Conservation (phyloP, 2,329 filamentous ascomycete species). For the Claviceps monticola region DNA sequence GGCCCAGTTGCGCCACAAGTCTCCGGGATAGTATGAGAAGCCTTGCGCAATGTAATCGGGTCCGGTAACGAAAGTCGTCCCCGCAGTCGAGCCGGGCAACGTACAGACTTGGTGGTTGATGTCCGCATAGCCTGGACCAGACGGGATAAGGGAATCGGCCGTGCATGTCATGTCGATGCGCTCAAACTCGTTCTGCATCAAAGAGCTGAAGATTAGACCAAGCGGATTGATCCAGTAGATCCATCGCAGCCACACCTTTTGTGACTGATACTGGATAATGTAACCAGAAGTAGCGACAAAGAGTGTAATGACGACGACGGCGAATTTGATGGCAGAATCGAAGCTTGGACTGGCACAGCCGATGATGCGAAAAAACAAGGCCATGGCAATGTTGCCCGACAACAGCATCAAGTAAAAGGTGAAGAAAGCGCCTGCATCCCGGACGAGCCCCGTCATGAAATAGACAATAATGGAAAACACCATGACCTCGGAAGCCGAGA, state of each 20-base stretch:
- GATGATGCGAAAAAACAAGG: constrained; percentile 62
- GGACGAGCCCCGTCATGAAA: constrained; percentile 58
- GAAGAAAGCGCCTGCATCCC: constrained; percentile 66
- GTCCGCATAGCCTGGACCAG: constrained; percentile 54
- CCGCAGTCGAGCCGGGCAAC: constrained; percentile 54
- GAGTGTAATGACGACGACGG: constrained; percentile 65
- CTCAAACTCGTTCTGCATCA: constrained; percentile 83
- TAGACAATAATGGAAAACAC: constrained; percentile 65
- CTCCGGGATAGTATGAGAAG: constrained; percentile 50
- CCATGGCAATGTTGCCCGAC: constrained; percentile 57
- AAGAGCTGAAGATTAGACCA: constrained; percentile 57
- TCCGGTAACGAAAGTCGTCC: constrained; percentile 50
- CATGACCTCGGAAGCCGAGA: constrained; percentile 56
- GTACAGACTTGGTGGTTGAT: constrained; percentile 72
- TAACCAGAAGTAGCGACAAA: constrained; percentile 74
- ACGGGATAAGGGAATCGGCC: constrained; percentile 53
- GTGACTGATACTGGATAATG: constrained; percentile 62
- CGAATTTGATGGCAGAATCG: constrained; percentile 73
- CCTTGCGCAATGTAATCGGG: constrained; percentile 52
- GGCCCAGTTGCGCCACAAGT: constrained; percentile 74
- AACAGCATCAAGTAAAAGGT: constrained; percentile 61
- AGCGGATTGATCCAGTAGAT: constrained; percentile 66
- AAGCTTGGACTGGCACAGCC: constrained; percentile 68
- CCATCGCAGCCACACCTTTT: constrained; percentile 68
- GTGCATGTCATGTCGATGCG: constrained; percentile 56